Base-by-base conservation (phyloP, 2,329 filamentous ascomycete species). In the Fusarium keratoplasticum region DNA sequence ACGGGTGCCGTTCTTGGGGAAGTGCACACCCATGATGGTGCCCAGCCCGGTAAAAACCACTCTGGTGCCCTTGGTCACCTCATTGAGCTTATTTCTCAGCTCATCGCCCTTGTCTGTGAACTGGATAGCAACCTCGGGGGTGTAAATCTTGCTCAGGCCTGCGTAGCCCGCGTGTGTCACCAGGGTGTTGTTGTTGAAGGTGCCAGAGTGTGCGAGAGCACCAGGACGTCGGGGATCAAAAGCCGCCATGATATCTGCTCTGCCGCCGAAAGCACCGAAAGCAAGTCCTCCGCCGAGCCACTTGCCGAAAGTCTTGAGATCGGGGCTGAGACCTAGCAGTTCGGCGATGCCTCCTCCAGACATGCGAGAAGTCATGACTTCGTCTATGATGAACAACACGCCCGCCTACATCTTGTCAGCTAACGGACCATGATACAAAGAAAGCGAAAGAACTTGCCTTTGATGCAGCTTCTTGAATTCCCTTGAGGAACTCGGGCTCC, bases 281-380 rank as follows among this genome's bases (percentile, higher is more conserved):
- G 89, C 86, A 75, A 93, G 86, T 0, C 91, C 92, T 4, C 91
- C 92, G 7, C 91, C 92, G 3, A 93, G 82, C 75, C 88, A 93
- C 77, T 93, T 94, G 0, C 92, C 92, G 44, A 93, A 80, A 0
- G 90, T 91, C 52, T 87, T 90, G 61, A 93, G 79, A 76, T 93
- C 92, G 0, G 91, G 90, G 3, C 81, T 82, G 9, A 91, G 78
- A 2, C 81, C 83, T 29, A 83, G 67, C 25, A 81, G 69, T 3
- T 80, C 76, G 7, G 86, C 84, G 4, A 90, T 79, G 1, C 92
- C 91, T 8, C 85, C 82, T 2, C 83, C 83, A 5, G 77, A 78
- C 31, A 93, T 81, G 3, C 92, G 86, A 5, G 89, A 91, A 0
- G 91, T 93, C 87, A 93, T 92, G 7, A 94, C 92, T 81, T 94